Evolutionary conservation across 1,139 yeast species (phyloP), one percentile per base, ranked within the genome.

Genomic region (Debaryomyces fabryi): DNA sequence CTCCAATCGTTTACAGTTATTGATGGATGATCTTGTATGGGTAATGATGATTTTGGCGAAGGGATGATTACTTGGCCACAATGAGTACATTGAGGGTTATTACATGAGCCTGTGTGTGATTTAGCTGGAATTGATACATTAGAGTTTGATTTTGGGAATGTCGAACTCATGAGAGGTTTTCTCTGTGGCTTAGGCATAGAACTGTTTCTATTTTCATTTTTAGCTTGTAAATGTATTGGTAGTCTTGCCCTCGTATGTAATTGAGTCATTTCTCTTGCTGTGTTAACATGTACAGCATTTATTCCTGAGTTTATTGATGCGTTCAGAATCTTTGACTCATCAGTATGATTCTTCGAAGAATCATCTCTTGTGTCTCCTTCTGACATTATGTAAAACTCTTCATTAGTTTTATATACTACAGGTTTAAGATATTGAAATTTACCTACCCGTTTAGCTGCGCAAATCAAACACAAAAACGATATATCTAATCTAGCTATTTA

Each of bases 51-150:
- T 37, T 74, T 76, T 1, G 93, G 95, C 0, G 89, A 76, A 0
- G 95, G 93, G 16, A 86, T 85, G 3, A 86, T 85, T 33, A 86
- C 88, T 7, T 76, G 68, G 0, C 92, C 91, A 65, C 93, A 86
- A 51, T 81, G 81, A 1, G 59, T 67, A 60, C 92, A 86, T 56
- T 76, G 81, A 0, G 85, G 84, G 53, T 80, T 79, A 15, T 59
- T 62, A 53, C 82, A 76, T 15, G 64, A 53, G 23, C 72, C 70
- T 24, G 60, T 57, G 58, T 62, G 73, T 23, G 62, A 52, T 34
- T 62, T 63, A 2, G 75, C 76, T 1, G 77, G 76, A 8, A 71
- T 65, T 2, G 66, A 53, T 4, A 69, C 59, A 4, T 50, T 44
- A 16, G 47, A 42, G 7, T 44, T 36, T 5, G 47, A 24, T 20